These are phyloP conservation scores for Trichoderma sp. DNA, from an alignment of 2,329 filamentous ascomycete species.

Conservation along the genomic window DNA sequence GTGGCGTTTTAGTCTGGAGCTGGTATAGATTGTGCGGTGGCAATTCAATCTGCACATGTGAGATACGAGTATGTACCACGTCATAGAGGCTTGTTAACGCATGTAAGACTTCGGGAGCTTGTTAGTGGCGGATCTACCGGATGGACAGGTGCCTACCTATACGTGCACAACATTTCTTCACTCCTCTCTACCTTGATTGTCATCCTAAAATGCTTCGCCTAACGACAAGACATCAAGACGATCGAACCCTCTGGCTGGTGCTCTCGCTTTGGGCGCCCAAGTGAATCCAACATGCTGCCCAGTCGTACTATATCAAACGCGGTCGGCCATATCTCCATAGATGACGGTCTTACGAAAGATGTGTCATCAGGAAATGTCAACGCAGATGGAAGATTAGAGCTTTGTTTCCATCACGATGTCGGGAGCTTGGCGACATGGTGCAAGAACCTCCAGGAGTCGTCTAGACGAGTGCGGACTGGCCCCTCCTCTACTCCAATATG, in stretches of 20 bases:
- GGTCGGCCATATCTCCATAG: conserved; percentile 28
- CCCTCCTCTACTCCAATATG: not conserved
- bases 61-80: not conserved
- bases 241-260: not conserved
- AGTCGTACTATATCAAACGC: conserved; percentile 26
- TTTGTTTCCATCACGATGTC: conserved; percentile 32
- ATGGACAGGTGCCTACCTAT: not conserved
- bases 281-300: conserved; percentile 6
- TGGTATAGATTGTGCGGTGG: not conserved
- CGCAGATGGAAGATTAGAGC: conserved; percentile 31
- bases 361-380: conserved; percentile 29
- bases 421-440: conserved; percentile 29
- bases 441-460: conserved; percentile 23
- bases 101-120: not conserved
- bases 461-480: conserved; percentile 1
- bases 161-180: not conserved
- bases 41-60: not conserved
- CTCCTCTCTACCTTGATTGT: not conserved
- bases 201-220: not conserved
- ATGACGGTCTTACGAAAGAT: conserved; percentile 22
- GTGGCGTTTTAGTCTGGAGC: conserved; percentile 12
- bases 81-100: not conserved
- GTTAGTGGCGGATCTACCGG: conserved; percentile 14
- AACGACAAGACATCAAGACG: not conserved
- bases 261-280: not conserved